Evolutionary conservation across 2,329 filamentous ascomycete genomes (phyloP).

Genomic region (Penicillium digitatum): DNA sequence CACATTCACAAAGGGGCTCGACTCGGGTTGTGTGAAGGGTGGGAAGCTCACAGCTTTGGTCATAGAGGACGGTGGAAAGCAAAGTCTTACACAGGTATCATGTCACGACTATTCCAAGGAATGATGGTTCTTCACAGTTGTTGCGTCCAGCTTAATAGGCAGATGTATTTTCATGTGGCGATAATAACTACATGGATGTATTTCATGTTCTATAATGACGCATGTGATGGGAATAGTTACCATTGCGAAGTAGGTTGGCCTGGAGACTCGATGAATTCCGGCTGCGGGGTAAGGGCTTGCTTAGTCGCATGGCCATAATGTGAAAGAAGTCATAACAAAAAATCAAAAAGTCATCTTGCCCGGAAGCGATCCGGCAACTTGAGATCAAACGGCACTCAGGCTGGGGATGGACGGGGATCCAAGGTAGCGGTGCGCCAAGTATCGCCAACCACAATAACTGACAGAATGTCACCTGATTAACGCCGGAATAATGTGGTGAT

Average conservation of each 20-base stretch:
- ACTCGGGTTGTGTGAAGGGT: slow-evolving; percentile 76
- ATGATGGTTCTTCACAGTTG: background rate
- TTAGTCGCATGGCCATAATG: background rate
- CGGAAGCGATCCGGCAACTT: background rate
- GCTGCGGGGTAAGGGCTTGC: background rate
- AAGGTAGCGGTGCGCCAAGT: background rate
- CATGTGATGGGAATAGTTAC: background rate
- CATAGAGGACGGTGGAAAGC: slow-evolving; percentile 55
- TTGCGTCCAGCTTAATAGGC: too few species aligned
- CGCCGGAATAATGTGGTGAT: slow-evolving; percentile 40
- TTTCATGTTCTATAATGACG: background rate
- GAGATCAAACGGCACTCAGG: background rate
- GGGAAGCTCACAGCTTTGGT: slow-evolving; percentile 72
- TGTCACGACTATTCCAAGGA: slow-evolving; percentile 35
- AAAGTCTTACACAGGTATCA: slow-evolving; percentile 42
- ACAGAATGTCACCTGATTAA: slow-evolving; percentile 25
- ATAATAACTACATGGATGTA: background rate
- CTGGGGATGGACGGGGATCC: background rate
- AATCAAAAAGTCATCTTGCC: background rate
- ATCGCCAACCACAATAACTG: background rate
- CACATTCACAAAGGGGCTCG: slow-evolving; percentile 76
- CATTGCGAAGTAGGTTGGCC: background rate
- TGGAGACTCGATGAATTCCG: background rate
- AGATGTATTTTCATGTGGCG: background rate
- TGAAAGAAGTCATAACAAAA: background rate